Conservation (phyloP, 2,329 filamentous ascomycete genomes). For the Venturia aucupariae region DNA sequence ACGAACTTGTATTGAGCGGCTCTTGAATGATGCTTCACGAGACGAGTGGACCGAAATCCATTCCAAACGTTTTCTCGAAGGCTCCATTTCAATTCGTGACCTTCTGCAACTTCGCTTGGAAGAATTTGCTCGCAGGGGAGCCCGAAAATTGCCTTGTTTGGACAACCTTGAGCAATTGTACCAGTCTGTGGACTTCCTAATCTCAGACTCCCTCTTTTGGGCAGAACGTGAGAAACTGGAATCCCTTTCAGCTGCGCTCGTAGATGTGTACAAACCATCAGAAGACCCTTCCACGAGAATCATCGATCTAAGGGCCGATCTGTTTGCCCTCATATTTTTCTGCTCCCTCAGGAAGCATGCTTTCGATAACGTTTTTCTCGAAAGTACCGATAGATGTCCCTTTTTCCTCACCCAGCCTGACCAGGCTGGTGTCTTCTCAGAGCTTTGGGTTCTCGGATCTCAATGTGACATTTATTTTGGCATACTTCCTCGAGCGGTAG, state of each 20-base stretch:
- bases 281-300: background rate
- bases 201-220: conserved; percentile 1
- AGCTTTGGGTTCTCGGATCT: conserved; percentile 9
- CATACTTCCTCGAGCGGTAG: background rate
- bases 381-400: conserved; percentile 6
- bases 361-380: conserved; percentile 7
- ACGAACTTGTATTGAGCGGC: background rate
- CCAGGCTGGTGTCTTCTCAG: conserved; percentile 9
- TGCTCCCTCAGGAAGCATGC: conserved; percentile 3
- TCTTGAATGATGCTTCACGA: background rate
- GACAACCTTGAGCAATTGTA: background rate
- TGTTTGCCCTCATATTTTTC: conserved; percentile 10
- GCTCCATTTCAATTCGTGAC: conserved; percentile 1
- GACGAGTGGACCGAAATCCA: conserved; percentile 5
- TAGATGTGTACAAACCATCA: background rate
- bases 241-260: background rate
- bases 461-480: conserved; percentile 10
- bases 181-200: background rate
- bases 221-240: conserved; percentile 5
- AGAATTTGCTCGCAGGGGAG: background rate
- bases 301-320: conserved; percentile 4
- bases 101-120: conserved; percentile 4
- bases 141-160: background rate
- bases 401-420: conserved; percentile 7
- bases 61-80: conserved; percentile 4